These are phyloP conservation scores for Phaeosphaeria sp. DNA, from an alignment of 2,329 filamentous ascomycete species.

Conservation along the genomic window DNA sequence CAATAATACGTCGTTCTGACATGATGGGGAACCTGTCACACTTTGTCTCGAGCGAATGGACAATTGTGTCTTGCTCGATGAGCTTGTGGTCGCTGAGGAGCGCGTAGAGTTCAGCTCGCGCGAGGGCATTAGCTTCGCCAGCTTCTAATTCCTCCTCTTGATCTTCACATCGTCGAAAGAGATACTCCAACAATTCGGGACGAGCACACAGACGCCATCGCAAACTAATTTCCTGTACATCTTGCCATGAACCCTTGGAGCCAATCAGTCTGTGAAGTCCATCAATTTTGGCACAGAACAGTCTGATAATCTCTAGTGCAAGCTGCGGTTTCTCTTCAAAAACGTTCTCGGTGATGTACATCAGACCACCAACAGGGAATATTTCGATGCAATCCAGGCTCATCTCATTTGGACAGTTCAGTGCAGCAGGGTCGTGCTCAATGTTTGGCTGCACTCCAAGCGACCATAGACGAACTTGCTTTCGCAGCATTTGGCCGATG, in stretches of 20 bases:
- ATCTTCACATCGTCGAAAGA: conserved; percentile 27
- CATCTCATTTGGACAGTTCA: conserved; percentile 15
- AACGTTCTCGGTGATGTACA: conserved; percentile 54
- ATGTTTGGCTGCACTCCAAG: conserved; percentile 35
- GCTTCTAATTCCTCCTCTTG: conserved; percentile 24
- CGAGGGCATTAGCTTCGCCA: conserved; percentile 14
- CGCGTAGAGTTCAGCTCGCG: conserved; percentile 29
- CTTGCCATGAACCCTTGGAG: conserved; percentile 19
- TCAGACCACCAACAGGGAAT: conserved; percentile 49
- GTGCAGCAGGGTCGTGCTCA: conserved; percentile 21
- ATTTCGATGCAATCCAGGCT: conserved; percentile 37
- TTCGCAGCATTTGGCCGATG: conserved; percentile 40
- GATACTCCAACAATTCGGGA: conserved; percentile 37
- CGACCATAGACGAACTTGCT: conserved; percentile 40
- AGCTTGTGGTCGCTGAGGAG: conserved; percentile 27
- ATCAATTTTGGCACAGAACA: conserved; percentile 40
- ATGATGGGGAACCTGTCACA: conserved; percentile 39
- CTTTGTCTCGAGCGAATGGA: conserved; percentile 9
- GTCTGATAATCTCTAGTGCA: conserved; percentile 46
- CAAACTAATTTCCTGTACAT: conserved; percentile 27
- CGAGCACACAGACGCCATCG: conserved; percentile 43
- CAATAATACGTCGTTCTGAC: conserved; percentile 28
- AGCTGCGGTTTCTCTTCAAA: conserved; percentile 48
- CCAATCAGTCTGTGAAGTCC: conserved; percentile 19
- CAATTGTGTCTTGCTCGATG: conserved; percentile 33